phyloP scores from a whole-genome alignment of 768 basidiomycete genomes.

The Tylopilus plumbeoviolaceoides region DNA sequence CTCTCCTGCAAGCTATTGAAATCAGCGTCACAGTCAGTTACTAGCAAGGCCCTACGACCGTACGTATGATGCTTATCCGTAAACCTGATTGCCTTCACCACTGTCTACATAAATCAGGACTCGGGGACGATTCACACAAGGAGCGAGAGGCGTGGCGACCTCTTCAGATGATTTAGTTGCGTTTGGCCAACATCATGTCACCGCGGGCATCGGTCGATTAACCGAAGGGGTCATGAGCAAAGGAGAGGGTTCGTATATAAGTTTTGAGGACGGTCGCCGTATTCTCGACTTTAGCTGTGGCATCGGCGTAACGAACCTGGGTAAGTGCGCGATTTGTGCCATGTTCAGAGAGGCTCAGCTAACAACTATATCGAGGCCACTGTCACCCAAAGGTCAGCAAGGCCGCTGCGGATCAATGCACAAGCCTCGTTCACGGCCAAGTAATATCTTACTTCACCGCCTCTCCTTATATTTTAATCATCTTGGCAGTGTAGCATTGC shows the following conservation, averaged over 20 bases:
- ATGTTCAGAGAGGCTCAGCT: neutral
- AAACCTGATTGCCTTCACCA: neutral
- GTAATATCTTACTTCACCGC: constrained; percentile 32
- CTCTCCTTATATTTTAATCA: neutral
- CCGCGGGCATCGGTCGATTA: constrained; percentile 39
- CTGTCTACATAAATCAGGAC: neutral
- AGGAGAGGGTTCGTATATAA: constrained; percentile 71
- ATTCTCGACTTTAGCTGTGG: constrained; percentile 86
- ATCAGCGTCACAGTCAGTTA: neutral
- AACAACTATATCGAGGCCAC: constrained; percentile 53
- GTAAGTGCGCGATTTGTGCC: constrained; percentile 34
- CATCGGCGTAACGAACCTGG: constrained; percentile 83
- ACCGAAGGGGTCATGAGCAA: constrained; percentile 57
- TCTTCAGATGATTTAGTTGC: constrained; percentile 22
- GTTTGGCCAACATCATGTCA: constrained; percentile 44
- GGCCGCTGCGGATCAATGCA: constrained; percentile 86
- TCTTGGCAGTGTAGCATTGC: constrained; percentile 80
- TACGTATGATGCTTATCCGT: constrained; percentile 8
- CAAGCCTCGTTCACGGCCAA: constrained; percentile 74
- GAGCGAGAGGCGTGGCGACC: constrained; percentile 19
- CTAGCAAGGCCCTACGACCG: constrained; percentile 1
- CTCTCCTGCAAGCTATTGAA: neutral
- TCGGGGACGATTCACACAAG: neutral
- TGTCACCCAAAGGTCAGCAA: constrained; percentile 83
- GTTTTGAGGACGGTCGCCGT: constrained; percentile 65